Conservation (phyloP, 2,329 filamentous ascomycete species). For the Sporothrix inflata region DNA sequence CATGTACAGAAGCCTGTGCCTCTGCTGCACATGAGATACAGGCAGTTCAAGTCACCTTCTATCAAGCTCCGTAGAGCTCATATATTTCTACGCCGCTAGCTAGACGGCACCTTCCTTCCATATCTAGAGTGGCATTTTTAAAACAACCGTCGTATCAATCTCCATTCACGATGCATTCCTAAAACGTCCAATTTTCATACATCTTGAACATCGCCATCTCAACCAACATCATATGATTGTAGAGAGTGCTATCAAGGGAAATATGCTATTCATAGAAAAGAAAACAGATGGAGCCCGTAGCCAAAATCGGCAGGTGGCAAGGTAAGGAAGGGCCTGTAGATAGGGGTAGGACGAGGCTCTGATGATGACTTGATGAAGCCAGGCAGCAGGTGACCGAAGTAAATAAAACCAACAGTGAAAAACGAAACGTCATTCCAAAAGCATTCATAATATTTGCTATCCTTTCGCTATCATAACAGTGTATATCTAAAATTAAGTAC, state of each 20-base stretch:
- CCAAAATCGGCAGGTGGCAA: no score
- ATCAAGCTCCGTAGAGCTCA: background rate
- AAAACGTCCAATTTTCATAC: background rate
- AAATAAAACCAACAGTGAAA: background rate
- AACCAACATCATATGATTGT: no score
- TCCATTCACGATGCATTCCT: background rate
- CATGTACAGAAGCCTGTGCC: background rate
- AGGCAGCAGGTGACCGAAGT: no score
- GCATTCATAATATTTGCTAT: background rate
- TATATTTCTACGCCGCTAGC: background rate
- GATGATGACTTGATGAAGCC: no score
- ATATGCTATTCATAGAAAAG: no score
- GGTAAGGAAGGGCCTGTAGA: no score
- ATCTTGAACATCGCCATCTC: no score
- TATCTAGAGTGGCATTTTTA: background rate
- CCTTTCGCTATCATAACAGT: background rate
- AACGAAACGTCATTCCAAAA: background rate
- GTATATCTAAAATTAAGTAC: background rate
- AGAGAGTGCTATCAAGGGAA: no score
- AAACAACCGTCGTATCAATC: background rate
- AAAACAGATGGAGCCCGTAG: no score
- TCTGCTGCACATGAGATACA: background rate
- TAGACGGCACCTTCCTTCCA: background rate
- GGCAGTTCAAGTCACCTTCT: background rate
- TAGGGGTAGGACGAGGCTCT: no score